phyloP scores from a whole-genome alignment of 306 rosid species.

The Cucumis hystrix region DNA sequence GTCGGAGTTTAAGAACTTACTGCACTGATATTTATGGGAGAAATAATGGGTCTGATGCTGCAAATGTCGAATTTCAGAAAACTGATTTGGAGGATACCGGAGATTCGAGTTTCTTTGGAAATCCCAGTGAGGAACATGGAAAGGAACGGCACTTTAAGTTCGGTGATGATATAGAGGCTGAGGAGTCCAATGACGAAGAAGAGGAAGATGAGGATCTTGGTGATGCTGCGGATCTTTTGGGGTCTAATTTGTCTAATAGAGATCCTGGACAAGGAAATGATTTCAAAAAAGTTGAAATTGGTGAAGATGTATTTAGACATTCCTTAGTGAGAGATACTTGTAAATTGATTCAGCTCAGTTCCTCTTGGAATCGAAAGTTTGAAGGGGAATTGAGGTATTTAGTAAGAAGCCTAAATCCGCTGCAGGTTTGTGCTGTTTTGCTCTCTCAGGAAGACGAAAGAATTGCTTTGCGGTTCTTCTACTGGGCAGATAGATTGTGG shows the following conservation, averaged over 20 bases:
- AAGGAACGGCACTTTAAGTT: slow-evolving; percentile 4
- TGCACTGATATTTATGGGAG: slow-evolving; percentile 10
- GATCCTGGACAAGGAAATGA: slow-evolving; percentile 9
- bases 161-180: slow-evolving; percentile 9
- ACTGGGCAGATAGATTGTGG: slow-evolving; percentile 91
- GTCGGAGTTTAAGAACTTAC: slow-evolving; percentile 16
- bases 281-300: slow-evolving; percentile 32
- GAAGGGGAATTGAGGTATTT: slow-evolving; percentile 55
- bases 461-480: slow-evolving; percentile 59
- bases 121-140: slow-evolving; percentile 8
- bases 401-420: slow-evolving; percentile 64
- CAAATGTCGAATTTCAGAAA: slow-evolving; percentile 13
- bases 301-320: slow-evolving; percentile 47
- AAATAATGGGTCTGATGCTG: slow-evolving; percentile 6
- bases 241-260: slow-evolving; percentile 17
- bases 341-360: slow-evolving; percentile 46
- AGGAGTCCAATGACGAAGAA: slow-evolving; percentile 14
- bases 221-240: slow-evolving; percentile 26
- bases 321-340: slow-evolving; percentile 62
- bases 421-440: slow-evolving; percentile 70
- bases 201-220: slow-evolving; percentile 18
- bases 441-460: slow-evolving; percentile 61
- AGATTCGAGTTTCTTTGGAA: slow-evolving; percentile 15
- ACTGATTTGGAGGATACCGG: slow-evolving; percentile 20
- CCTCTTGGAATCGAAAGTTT: slow-evolving; percentile 57